These are phyloP conservation scores for Madurella mycetomatis DNA, from an alignment of 2,329 filamentous ascomycete species.

Conservation along the genomic window DNA sequence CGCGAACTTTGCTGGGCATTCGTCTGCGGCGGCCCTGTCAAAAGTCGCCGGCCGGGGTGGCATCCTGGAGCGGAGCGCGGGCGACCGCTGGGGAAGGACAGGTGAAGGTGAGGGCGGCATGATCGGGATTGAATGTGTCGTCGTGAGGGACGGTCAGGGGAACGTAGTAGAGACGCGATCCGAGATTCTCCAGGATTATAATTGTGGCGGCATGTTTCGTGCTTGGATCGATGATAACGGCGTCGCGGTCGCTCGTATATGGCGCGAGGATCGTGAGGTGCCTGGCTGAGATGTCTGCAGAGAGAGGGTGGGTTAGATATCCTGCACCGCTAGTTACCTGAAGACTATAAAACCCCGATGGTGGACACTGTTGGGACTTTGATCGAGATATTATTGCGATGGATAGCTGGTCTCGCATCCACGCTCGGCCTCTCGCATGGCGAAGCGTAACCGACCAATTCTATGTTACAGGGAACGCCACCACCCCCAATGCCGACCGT, in stretches of 20 bases:
- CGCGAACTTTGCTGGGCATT: slow-evolving; percentile 54
- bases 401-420: slow-evolving; percentile 15
- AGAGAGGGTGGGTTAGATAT: slow-evolving; percentile 10
- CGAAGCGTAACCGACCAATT: slow-evolving; percentile 23
- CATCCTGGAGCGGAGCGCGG: slow-evolving; percentile 70
- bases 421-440: slow-evolving; percentile 9
- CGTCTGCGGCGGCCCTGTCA: slow-evolving; percentile 55
- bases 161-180: slow-evolving; percentile 38
- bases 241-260: slow-evolving; percentile 53
- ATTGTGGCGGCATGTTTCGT: slow-evolving; percentile 84
- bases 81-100: slow-evolving; percentile 64
- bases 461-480: slow-evolving; percentile 29
- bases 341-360: background rate
- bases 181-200: slow-evolving; percentile 70
- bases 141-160: slow-evolving; percentile 43
- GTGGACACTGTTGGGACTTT: background rate
- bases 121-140: slow-evolving; percentile 68
- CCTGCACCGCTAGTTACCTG: background rate
- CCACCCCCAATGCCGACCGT: slow-evolving; percentile 27
- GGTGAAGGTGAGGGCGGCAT: slow-evolving; percentile 82
- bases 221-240: slow-evolving; percentile 67
- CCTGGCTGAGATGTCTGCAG: slow-evolving; percentile 2
- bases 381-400: slow-evolving; percentile 25
- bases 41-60: slow-evolving; percentile 67
- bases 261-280: slow-evolving; percentile 33